Percentiles rank a stretch among this genome's conserved stretches.
phyloP scores from a whole-genome alignment of 495 filamentous ascomycete species.

The Pseudevernia furfuracea region DNA sequence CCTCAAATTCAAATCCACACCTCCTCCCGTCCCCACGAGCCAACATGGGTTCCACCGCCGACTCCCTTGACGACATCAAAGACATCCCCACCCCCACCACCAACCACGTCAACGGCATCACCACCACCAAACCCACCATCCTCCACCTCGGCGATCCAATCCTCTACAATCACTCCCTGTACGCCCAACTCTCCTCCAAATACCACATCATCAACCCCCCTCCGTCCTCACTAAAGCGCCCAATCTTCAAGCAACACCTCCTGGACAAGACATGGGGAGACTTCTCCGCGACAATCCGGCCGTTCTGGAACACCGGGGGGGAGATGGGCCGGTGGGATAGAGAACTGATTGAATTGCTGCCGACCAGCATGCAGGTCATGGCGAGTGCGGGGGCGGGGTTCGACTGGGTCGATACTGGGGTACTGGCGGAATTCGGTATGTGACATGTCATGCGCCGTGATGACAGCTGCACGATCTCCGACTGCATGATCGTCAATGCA shows the following conservation, averaged over 20 bases:
- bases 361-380: slow-evolving; percentile 56
- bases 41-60: not conserved
- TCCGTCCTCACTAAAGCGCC: slow-evolving; percentile 43
- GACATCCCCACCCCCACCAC: not conserved
- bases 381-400: slow-evolving; percentile 68
- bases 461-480: not conserved
- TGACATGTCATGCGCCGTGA: not conserved
- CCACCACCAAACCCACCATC: slow-evolving; percentile 37
- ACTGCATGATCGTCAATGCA: slow-evolving; percentile 3
- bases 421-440: slow-evolving; percentile 60
- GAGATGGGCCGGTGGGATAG: slow-evolving; percentile 74
- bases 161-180: slow-evolving; percentile 54
- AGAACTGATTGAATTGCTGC: slow-evolving; percentile 60
- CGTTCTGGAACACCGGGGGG: slow-evolving; percentile 71
- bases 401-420: slow-evolving; percentile 66
- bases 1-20: not conserved
- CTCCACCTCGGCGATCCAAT: slow-evolving; percentile 66
- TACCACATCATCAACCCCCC: slow-evolving; percentile 54
- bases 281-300: slow-evolving; percentile 65
- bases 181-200: slow-evolving; percentile 45
- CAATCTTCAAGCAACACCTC: slow-evolving; percentile 55
- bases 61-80: not conserved
- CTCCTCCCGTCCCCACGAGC: not conserved
- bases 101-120: not conserved
- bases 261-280: slow-evolving; percentile 59